Evolutionary conservation across 2,329 filamentous ascomycete species (phyloP), one percentile per base, ranked within the genome.

Genomic region (Parasarocladium wereldwijsianum): DNA sequence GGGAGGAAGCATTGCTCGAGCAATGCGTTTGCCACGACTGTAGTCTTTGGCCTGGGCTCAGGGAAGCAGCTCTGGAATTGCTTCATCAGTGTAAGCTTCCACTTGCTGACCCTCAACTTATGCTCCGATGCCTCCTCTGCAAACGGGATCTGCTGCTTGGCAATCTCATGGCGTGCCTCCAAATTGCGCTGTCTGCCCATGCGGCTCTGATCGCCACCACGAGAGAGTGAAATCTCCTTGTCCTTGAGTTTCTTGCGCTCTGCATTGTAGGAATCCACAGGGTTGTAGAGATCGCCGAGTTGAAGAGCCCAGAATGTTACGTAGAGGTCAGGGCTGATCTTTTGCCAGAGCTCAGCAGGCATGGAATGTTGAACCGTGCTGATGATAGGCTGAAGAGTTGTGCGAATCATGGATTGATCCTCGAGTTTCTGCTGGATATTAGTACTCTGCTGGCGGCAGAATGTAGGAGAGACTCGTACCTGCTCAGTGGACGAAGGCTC

Each of bases 1-100:
- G 90, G 90, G n/a, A 96, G 55, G 40, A 98, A 75, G 48, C 90
- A 98, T 43, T 92, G 77, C 52, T 96, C 85, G 8, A 98, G 66
- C 12, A 98, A 57, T 4, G 71, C 66, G 42, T 85, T 73, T 31
- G 87, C 81, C 4, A 92, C 63, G 6, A 60, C 61, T 34, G 79
- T 74, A 22, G 66, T 57, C 42, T 75, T 79, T 14, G 66, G 59
- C 35, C 70, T 65, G 38, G 73, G 64, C 8, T 69, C 65, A 4
- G 67, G 66, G 48, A 96, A 94, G 74, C 86, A 94, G 32, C 66
- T 56, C 39, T 74, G 63, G 47, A 86, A 85, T 43, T 87, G 81
- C 38, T 76, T 76, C 31, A 70, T 70, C 26, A 96, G 57, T 39
- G 80, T 70, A 30, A 70, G 61, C 40, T 75, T 74, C 39, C 73